phyloP scores from a whole-genome alignment of 176 grass and related monocot genomes.

The Ampelocalamus luodianensis region DNA sequence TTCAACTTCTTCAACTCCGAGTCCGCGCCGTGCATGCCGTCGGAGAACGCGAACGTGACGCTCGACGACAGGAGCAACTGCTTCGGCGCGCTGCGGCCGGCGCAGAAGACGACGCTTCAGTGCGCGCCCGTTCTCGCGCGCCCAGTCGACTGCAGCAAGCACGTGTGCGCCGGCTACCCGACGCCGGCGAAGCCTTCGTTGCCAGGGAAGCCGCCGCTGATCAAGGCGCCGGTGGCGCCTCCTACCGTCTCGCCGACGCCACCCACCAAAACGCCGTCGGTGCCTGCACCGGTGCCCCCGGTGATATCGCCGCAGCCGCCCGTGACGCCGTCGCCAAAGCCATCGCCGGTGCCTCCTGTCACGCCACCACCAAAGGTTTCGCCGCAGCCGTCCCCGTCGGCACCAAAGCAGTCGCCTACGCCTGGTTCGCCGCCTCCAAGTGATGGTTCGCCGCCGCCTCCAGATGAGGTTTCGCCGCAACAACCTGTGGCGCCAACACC shows the following conservation, averaged over 20 bases:
- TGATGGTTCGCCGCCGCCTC: neutral
- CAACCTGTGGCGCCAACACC: neutral
- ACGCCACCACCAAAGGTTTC: neutral
- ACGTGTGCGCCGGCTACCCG: conserved; percentile 18
- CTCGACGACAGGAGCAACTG: conserved; percentile 55
- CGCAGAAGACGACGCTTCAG: conserved; percentile 56
- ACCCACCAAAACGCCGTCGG: neutral
- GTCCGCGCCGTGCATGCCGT: conserved; percentile 41
- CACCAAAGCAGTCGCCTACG: neutral
- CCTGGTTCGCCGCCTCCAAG: neutral
- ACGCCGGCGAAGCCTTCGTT: neutral
- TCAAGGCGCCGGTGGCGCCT: neutral
- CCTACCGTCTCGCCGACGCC: neutral
- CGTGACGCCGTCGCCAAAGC: neutral
- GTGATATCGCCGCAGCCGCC: neutral
- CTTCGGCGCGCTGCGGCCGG: conserved; percentile 35
- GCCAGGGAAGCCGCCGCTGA: neutral
- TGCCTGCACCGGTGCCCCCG: neutral
- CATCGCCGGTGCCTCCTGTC: neutral
- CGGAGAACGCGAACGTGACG: neutral
- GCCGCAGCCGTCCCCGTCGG: neutral
- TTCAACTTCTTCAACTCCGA: conserved; percentile 70
- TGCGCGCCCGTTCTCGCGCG: conserved; percentile 50
- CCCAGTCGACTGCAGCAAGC: conserved; percentile 58
- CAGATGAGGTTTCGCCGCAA: neutral